Percentiles rank a stretch among this genome's conserved stretches.
Evolutionary conservation across 495 filamentous ascomycete genomes (phyloP).

Genomic region (Aspergillus incahuasiensis): DNA sequence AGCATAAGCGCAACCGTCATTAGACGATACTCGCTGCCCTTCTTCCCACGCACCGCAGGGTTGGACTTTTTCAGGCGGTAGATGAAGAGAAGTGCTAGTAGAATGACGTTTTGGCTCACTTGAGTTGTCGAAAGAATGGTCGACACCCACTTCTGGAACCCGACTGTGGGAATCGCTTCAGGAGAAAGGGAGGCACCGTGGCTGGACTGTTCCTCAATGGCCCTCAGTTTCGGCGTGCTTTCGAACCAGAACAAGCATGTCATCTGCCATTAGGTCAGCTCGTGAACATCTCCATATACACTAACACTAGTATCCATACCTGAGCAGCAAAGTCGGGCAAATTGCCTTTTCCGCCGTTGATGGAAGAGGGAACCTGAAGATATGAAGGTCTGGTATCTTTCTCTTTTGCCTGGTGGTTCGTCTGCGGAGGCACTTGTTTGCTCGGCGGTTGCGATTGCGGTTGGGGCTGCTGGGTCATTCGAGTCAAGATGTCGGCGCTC

Average conservation of each 20-base stretch:
- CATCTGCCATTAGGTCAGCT: slow-evolving; percentile 51
- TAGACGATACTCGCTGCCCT: slow-evolving; percentile 91
- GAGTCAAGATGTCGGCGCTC: slow-evolving; percentile 23
- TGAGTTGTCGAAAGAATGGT: slow-evolving; percentile 89
- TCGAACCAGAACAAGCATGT: slow-evolving; percentile 99
- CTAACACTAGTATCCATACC: slow-evolving; percentile 39
- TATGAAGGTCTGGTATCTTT: slow-evolving; percentile 50
- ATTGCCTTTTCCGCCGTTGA: slow-evolving; percentile 67
- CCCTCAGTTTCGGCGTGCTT: slow-evolving; percentile 66
- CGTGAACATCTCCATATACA: not conserved
- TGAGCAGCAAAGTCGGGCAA: slow-evolving; percentile 78
- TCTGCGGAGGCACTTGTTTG: slow-evolving; percentile 25
- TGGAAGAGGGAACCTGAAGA: slow-evolving; percentile 66
- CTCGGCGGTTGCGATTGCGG: slow-evolving; percentile 20
- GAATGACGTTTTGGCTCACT: slow-evolving; percentile 92
- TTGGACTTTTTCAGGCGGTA: slow-evolving; percentile 90
- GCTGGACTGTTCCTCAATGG: slow-evolving; percentile 62
- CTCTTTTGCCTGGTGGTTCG: slow-evolving; percentile 27
- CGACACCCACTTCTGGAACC: slow-evolving; percentile 92
- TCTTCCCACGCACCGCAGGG: slow-evolving; percentile 78
- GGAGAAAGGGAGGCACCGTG: slow-evolving; percentile 50
- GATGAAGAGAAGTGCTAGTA: slow-evolving; percentile 88
- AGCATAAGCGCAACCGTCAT: slow-evolving; percentile 97
- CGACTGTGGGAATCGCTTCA: slow-evolving; percentile 69
- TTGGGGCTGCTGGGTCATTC: slow-evolving; percentile 25